Conservation (phyloP, 208 protist genomes). For the Trypanosoma brucei region DNA sequence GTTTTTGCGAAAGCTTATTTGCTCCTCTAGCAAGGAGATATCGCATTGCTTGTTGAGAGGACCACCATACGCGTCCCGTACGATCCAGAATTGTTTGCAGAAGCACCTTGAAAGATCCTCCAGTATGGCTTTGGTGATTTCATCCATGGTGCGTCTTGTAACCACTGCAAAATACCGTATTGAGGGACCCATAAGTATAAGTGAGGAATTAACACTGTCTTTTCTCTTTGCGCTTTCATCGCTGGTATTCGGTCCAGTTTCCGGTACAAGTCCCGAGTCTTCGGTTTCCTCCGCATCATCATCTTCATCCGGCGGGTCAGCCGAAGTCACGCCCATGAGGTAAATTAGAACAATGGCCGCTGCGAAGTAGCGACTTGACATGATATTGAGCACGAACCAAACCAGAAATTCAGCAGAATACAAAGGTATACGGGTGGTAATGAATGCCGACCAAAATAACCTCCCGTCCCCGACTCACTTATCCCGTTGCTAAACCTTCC, state of each 20-base stretch:
- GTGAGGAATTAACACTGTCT: background rate
- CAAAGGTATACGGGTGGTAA: too few species aligned
- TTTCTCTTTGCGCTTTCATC: background rate
- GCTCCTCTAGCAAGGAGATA: background rate
- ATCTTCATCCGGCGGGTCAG: too few species aligned
- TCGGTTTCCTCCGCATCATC: too few species aligned
- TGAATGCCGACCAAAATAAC: too few species aligned
- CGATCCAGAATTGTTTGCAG: background rate
- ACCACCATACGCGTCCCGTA: background rate
- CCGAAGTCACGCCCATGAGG: too few species aligned
- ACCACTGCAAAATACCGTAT: constrained; percentile 10
- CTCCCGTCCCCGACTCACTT: too few species aligned
- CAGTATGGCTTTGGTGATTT: background rate
- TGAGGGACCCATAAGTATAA: background rate
- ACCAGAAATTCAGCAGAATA: too few species aligned
- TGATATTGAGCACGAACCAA: too few species aligned
- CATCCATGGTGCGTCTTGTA: background rate
- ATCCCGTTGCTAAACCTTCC: too few species aligned
- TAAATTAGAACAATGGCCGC: too few species aligned
- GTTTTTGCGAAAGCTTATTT: background rate
- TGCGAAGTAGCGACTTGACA: too few species aligned
- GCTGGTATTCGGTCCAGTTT: background rate
- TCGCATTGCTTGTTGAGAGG: background rate
- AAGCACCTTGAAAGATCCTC: constrained; percentile 12
- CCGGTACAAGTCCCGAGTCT: background rate